Evolutionary conservation across 768 basidiomycete species (phyloP).

Genomic region (Ephemerocybe angulata): DNA sequence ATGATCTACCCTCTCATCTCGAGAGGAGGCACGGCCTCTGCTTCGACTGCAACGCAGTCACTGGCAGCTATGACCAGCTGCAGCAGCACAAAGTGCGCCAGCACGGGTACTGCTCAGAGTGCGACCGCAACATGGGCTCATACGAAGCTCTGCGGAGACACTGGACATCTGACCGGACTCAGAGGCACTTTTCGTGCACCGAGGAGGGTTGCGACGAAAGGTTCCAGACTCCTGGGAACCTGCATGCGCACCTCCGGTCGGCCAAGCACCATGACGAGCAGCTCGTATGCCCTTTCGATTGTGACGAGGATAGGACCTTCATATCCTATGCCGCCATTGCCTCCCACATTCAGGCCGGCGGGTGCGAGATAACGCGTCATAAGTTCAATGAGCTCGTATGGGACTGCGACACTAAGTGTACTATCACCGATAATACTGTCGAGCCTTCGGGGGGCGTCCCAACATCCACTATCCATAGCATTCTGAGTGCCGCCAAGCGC

Average conservation of each 20-base stretch:
- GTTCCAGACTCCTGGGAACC: not conserved
- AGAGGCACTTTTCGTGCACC: not conserved
- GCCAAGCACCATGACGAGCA: not conserved
- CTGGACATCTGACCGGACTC: not conserved
- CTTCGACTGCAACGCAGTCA: not conserved
- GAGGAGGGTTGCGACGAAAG: not conserved
- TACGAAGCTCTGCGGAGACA: not conserved
- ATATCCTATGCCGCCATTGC: not conserved
- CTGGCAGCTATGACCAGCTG: not conserved
- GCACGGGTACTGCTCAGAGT: not conserved
- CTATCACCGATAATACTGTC: not conserved
- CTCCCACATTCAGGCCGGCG: not conserved
- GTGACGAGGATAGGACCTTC: not conserved
- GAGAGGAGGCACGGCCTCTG: not conserved
- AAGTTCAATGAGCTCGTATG: not conserved
- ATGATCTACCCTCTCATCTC: not conserved
- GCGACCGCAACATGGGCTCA: not conserved
- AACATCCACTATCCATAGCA: not conserved
- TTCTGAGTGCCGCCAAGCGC: not conserved
- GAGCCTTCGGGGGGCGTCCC: not conserved
- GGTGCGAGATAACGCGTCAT: not conserved
- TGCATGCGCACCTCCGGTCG: not conserved
- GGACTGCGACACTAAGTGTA: not conserved
- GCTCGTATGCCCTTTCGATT: not conserved
- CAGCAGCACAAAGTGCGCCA: not conserved